phyloP scores from a whole-genome alignment of 2,329 filamentous ascomycete species.

The Aspergillus floridensis region DNA sequence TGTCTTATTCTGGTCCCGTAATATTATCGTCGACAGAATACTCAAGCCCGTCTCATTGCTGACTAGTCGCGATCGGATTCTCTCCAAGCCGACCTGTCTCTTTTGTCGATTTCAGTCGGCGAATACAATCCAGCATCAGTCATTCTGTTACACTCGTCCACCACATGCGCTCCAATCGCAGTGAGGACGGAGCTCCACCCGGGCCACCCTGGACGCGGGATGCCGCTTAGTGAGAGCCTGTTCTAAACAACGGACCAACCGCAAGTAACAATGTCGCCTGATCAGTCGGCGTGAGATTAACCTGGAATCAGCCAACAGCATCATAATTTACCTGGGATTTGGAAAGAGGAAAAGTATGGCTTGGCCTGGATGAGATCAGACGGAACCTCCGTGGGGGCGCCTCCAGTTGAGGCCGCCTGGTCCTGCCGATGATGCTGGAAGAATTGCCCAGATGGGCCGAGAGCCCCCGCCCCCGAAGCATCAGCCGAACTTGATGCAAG shows the following conservation, averaged over 20 bases:
- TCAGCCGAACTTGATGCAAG: neutral
- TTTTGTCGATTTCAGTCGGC: neutral
- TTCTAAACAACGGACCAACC: neutral
- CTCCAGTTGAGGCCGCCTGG: neutral
- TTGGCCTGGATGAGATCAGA: neutral
- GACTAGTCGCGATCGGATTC: neutral
- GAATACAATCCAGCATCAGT: neutral
- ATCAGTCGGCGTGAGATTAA: neutral
- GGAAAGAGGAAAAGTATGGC: neutral
- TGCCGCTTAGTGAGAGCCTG: neutral
- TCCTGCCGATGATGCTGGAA: neutral
- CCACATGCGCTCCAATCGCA: neutral
- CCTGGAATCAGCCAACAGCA: neutral
- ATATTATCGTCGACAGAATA: slow-evolving; percentile 13
- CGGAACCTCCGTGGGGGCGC: neutral
- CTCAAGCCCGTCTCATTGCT: neutral
- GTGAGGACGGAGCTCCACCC: neutral
- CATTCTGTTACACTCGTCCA: slow-evolving; percentile 1
- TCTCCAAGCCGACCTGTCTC: neutral
- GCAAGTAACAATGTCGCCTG: neutral
- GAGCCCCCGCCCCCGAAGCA: neutral
- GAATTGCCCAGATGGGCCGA: slow-evolving; percentile 1
- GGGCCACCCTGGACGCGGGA: neutral
- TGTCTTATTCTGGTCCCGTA: slow-evolving; percentile 6
- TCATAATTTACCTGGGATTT: neutral